Base-by-base conservation (phyloP, 306 rosid species). In the Cucumis sativus region DNA sequence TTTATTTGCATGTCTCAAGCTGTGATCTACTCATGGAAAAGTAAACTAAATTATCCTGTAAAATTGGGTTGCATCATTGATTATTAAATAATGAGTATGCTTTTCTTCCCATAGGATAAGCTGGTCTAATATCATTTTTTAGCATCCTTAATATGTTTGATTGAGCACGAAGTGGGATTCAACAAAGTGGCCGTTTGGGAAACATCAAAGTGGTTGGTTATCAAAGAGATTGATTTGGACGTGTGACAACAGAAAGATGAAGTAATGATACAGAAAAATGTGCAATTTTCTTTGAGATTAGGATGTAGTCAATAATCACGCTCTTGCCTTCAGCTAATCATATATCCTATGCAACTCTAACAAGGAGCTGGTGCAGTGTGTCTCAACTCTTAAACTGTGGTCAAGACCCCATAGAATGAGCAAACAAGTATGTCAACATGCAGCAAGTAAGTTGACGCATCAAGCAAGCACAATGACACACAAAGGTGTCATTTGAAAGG, bases 1-100 rank as follows among this genome's bases (percentile, higher is more conserved):
- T 65, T 7, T 15, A 73, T 77, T 77, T 77, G n/a, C 25, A 21
- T 78, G 39, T 39, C 77, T 77, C 12, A 13, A 66, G 75, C 33
- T 68, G 18, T 69, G 56, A n/a, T 69, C 37, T 18, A 65, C 16
- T 68, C 33, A 41, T 41, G 37, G 57, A 43, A 20, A 41, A 69
- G n/a, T 45, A 45, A 41, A 69, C 70, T 3, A 30, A 74, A 33
- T 35, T 56, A 35, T 5, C 47, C 62, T 25, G 7, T 74, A 74
- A 52, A 39, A 18, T 10, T 21, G n/a, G 21, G 21, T n/a, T 9
- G 14, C 52, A 10, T 39, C n/a, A 66, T 39, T 39, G 72, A 66
- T 66, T 39, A 66, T 66, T 39, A 65, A 18, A 39, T 67, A 40
- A 18, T n/a, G 55, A 18, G 54, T 67, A 5, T 20, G 2, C 18